phyloP scores from a whole-genome alignment of 108 stramenopile genomes.

The Discostella stelligeroides region DNA sequence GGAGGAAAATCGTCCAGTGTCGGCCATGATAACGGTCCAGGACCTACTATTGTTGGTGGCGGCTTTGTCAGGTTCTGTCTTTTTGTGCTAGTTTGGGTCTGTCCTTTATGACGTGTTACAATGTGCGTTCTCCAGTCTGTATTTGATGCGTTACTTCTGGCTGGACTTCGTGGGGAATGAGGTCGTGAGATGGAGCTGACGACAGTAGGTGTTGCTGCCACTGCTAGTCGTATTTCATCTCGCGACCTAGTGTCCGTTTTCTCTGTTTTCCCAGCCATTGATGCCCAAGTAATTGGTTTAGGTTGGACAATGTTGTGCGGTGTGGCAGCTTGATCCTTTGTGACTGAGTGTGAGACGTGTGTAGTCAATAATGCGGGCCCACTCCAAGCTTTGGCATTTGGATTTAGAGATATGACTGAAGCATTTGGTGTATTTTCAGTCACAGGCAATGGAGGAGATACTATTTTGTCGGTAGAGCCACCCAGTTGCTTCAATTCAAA shows the following conservation, averaged over 20 bases:
- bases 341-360: conserved; percentile 1
- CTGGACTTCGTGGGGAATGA: conserved; percentile 2
- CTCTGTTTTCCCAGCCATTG: conserved; percentile 32
- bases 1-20: conserved; percentile 48
- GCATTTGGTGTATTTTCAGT: background rate
- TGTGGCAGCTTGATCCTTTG: background rate
- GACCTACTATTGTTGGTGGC: conserved; percentile 31
- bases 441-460: background rate
- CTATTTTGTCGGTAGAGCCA: background rate
- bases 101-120: conserved; percentile 25
- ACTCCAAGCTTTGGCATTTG: conserved; percentile 12
- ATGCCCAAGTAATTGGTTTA: conserved; percentile 49
- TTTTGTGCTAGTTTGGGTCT: background rate
- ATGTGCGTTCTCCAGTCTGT: conserved; percentile 47
- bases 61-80: conserved; percentile 20
- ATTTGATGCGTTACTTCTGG: conserved; percentile 8
- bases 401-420: conserved; percentile 14
- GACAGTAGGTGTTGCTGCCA: background rate
- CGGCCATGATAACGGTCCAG: conserved; percentile 28
- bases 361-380: background rate
- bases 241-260: conserved; percentile 1
- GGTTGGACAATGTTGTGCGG: conserved; percentile 4
- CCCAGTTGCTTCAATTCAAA: background rate
- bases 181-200: conserved; percentile 18
- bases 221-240: background rate